A percentile compares a stretch with the other conserved stretches of the same genome.
These are phyloP conservation scores for Logfia minima DNA, from an alignment of 129 eudicot species.

Conservation along the genomic window DNA sequence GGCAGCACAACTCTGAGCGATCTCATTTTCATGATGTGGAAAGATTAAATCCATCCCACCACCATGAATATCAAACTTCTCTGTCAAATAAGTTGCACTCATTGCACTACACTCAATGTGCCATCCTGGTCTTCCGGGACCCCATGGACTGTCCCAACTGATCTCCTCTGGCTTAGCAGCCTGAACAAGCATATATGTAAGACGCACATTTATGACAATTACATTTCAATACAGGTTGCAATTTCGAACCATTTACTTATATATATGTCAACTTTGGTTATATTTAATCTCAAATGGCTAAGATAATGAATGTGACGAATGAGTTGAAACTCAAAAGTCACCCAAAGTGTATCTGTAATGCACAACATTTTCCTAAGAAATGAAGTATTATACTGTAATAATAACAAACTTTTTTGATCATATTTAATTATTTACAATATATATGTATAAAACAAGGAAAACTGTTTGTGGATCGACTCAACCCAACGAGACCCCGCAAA, in stretches of 20 bases:
- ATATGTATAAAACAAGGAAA: neutral
- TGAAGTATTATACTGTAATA: neutral
- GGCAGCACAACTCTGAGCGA: conserved; percentile 92
- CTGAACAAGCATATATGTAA: conserved; percentile 32
- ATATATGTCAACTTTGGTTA: neutral
- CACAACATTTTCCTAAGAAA: neutral
- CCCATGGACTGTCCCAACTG: conserved; percentile 99
- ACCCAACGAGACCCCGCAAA: neutral
- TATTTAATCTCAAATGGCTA: neutral
- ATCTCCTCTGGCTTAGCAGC: conserved; percentile 94
- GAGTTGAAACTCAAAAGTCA: conserved; percentile 1
- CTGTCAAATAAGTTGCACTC: conserved; percentile 75
- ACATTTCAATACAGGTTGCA: neutral
- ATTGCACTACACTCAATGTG: conserved; percentile 98
- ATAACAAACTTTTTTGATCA: neutral
- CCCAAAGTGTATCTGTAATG: neutral
- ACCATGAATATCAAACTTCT: conserved; percentile 82
- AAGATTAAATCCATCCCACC: conserved; percentile 91
- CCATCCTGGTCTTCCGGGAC: conserved; percentile 99
- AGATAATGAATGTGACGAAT: neutral
- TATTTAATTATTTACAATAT: neutral
- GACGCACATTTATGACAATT: neutral
- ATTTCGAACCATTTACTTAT: neutral
- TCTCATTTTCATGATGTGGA: conserved; percentile 96
- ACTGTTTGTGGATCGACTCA: neutral